Evolutionary conservation across 208 protist genomes (phyloP), one percentile per base, ranked within the genome.

Genomic region (Leishmania tropica): DNA sequence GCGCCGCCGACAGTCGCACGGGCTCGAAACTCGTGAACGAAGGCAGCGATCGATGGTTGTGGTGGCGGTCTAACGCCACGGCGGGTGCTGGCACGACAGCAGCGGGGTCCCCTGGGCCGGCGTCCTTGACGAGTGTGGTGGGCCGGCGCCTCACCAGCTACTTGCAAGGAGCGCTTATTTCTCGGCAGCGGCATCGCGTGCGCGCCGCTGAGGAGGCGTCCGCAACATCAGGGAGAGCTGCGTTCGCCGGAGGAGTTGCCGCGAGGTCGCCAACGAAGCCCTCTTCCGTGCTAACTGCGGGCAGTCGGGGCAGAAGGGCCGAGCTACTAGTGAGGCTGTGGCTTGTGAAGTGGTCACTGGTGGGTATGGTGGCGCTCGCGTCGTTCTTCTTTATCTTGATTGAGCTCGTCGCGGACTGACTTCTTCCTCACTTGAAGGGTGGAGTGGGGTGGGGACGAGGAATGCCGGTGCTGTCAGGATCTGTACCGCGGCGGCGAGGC

Each of bases 261-360:
- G 42, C 4, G 35, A 31, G 40, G 19, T 3, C 42, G 45, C 13
- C 81, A 35, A 28, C 17, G 40, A 6, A 31, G 37, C 24, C 74
- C 11, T n/a, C 74, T 21, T n/a, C 74, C 19, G 51, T 2, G 74
- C 53, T 35, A 31, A 3, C 37, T 7, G 54, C 24, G 54, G 37
- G 54, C 53, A n/a, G 51, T 48, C 35, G 54, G 7, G 40, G 54
- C 35, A 10, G 74, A 65, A 48, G 74, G 53, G 35, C 5, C 0
- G 81, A 85, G 71, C 24, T 73, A 54, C 5, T 85, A 2, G n/a
- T 76, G 13, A 54, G 51, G 51, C 5, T 54, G 15, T 1, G 51
- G 51, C 51, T 54, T 54, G 51, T 54, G 19, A 82, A 81, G 74
- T 85, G 82, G 82, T 76, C 73, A n/a, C 65, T 85, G 45, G 37